A percentile compares a stretch with the other conserved stretches of the same genome.
Evolutionary conservation across 257 asterid species (phyloP).

Genomic region (Voacanga thouarsii): DNA sequence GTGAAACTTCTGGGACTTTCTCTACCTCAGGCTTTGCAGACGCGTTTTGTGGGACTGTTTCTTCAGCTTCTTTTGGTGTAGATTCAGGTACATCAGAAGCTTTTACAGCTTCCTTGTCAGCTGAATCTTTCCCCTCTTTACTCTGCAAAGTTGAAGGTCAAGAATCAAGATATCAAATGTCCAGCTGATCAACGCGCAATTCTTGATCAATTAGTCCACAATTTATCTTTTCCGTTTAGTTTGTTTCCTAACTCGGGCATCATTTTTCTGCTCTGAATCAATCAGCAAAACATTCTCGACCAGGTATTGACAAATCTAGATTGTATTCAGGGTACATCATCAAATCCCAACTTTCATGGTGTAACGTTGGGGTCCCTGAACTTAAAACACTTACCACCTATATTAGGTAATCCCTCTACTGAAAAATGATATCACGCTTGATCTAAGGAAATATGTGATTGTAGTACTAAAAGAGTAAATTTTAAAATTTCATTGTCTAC

Average conservation of each 20-base stretch:
- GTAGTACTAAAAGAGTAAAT: not conserved
- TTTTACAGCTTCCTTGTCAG: constrained; percentile 8
- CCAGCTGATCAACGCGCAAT: not conserved
- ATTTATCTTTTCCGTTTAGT: not conserved
- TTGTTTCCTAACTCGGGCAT: too few relatives aligned
- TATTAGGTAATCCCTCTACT: too few relatives aligned
- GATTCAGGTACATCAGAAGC: constrained; percentile 16
- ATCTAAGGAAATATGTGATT: too few relatives aligned
- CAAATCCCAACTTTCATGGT: too few relatives aligned
- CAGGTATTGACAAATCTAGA: too few relatives aligned
- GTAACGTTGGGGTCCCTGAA: too few relatives aligned
- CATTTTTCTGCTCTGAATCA: too few relatives aligned
- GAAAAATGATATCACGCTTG: too few relatives aligned
- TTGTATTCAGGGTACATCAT: too few relatives aligned
- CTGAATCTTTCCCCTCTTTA: constrained; percentile 12
- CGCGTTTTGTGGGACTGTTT: constrained; percentile 13
- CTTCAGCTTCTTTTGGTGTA: constrained; percentile 15
- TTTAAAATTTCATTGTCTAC: too few relatives aligned
- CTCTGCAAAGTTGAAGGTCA: not conserved
- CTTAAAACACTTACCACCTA: too few relatives aligned
- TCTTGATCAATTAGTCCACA: not conserved
- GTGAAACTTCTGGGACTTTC: constrained; percentile 12
- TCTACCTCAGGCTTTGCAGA: constrained; percentile 16
- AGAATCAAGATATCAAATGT: not conserved
- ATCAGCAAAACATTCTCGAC: too few relatives aligned